These are phyloP conservation scores for Dioscorea zingiberensis DNA, from an alignment of 106 monocot genomes.

Conservation along the genomic window DNA sequence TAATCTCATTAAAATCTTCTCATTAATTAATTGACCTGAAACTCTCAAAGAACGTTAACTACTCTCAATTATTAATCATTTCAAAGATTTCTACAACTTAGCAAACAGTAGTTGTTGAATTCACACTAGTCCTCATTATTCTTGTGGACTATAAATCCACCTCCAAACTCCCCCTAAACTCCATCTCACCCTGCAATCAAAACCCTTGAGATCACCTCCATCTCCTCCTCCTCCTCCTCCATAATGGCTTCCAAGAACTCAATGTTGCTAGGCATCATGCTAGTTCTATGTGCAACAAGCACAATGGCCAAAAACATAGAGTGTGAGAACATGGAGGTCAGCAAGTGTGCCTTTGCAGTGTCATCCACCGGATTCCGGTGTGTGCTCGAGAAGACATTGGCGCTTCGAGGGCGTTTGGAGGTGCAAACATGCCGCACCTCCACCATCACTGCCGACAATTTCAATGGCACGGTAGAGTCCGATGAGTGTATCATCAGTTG, in stretches of 20 bases:
- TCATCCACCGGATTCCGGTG: constrained; percentile 35
- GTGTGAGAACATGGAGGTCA: constrained; percentile 21
- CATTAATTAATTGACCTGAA: no score
- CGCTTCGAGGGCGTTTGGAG: not conserved
- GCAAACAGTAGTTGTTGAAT: no score
- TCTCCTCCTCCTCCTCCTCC: not conserved
- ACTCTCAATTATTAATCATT: no score
- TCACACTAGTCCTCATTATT: no score
- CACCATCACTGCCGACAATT: constrained; percentile 7
- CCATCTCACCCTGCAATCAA: no score
- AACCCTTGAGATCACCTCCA: not conserved
- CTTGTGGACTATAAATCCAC: no score
- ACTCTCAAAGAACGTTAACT: no score
- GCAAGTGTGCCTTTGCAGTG: constrained; percentile 32
- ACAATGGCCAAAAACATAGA: constrained; percentile 1
- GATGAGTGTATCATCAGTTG: constrained; percentile 28
- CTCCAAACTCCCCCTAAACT: no score
- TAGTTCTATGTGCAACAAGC: not conserved
- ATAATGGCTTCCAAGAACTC: not conserved
- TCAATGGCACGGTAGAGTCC: constrained; percentile 20
- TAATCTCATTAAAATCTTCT: no score
- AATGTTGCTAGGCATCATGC: not conserved
- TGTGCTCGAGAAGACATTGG: constrained; percentile 33
- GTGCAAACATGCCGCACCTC: constrained; percentile 16
- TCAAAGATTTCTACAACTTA: no score